These are phyloP conservation scores for Pythium sp. DNA, from an alignment of 352 stramenopile genomes.

Conservation along the genomic window DNA sequence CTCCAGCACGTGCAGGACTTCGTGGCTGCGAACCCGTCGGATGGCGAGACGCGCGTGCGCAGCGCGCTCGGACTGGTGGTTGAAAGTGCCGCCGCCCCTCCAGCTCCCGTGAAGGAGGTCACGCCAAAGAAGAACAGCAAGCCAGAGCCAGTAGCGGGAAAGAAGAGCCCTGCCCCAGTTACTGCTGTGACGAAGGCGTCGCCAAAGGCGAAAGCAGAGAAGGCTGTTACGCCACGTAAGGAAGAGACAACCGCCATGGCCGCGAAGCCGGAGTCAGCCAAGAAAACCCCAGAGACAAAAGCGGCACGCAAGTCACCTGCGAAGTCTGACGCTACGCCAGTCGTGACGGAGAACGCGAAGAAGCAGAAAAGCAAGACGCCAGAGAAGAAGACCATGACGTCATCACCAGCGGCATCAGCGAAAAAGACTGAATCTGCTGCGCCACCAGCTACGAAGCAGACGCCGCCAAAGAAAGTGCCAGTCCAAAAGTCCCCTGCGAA, in stretches of 20 bases:
- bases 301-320: slow-evolving; percentile 10
- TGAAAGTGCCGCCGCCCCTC: slow-evolving; percentile 2
- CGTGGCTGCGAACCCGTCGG: slow-evolving; percentile 29
- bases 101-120: not conserved
- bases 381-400: slow-evolving; percentile 18
- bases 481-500: slow-evolving; percentile 20
- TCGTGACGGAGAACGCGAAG: slow-evolving; percentile 1
- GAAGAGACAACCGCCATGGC: not conserved
- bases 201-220: slow-evolving; percentile 9
- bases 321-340: not conserved
- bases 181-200: slow-evolving; percentile 11
- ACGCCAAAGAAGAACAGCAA: slow-evolving; percentile 8
- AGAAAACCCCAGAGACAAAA: slow-evolving; percentile 12
- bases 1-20: slow-evolving; percentile 42
- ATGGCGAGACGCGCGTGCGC: slow-evolving; percentile 40
- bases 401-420: slow-evolving; percentile 1
- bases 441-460: slow-evolving; percentile 10
- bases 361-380: slow-evolving; percentile 11
- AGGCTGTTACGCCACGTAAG: slow-evolving; percentile 10
- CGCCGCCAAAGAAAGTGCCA: not conserved
- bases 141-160: not conserved
- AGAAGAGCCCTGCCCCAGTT: not conserved
- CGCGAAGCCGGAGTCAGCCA: slow-evolving; percentile 3
- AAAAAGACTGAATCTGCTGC: not conserved
- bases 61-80: slow-evolving; percentile 18